Conservation (phyloP, 1,284 basidiomycete species). For the Kwoniella shivajii region DNA sequence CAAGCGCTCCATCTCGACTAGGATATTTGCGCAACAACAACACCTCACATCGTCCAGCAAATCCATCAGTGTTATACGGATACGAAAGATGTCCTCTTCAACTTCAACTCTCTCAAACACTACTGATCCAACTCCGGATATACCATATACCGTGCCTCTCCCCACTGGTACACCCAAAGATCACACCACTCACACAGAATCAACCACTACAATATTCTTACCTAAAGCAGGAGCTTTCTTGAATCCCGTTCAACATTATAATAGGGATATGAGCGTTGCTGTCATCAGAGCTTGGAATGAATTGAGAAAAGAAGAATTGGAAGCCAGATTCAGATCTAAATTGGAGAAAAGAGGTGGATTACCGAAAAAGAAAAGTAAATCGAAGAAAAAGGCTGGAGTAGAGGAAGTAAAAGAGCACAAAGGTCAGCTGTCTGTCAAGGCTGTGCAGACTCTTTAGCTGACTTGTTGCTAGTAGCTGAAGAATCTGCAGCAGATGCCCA, state of each 20-base stretch:
- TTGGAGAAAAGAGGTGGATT: slow-evolving; percentile 45
- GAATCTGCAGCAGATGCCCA: neutral
- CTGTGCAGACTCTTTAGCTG: slow-evolving; percentile 19
- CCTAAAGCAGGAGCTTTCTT: slow-evolving; percentile 80
- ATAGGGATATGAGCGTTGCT: slow-evolving; percentile 88
- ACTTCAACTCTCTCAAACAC: neutral
- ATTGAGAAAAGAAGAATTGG: slow-evolving; percentile 67
- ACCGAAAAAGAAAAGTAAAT: slow-evolving; percentile 25
- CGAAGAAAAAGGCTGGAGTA: slow-evolving; percentile 17
- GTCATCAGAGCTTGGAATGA: slow-evolving; percentile 78
- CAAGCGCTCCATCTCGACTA: too few species aligned
- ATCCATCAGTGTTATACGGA: neutral
- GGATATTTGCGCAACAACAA: slow-evolving; percentile 8
- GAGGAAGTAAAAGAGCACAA: neutral
- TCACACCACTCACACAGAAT: slow-evolving; percentile 79
- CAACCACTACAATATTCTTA: slow-evolving; percentile 77
- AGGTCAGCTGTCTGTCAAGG: slow-evolving; percentile 25
- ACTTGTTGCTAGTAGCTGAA: neutral
- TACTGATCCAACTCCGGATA: slow-evolving; percentile 4
- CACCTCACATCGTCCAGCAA: neutral
- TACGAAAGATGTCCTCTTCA: neutral
- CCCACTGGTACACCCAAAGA: slow-evolving; percentile 65
- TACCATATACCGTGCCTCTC: slow-evolving; percentile 41
- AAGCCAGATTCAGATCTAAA: slow-evolving; percentile 55
- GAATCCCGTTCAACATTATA: slow-evolving; percentile 98